Base-by-base conservation (phyloP, 345 rosid species). In the Isatis tinctoria region DNA sequence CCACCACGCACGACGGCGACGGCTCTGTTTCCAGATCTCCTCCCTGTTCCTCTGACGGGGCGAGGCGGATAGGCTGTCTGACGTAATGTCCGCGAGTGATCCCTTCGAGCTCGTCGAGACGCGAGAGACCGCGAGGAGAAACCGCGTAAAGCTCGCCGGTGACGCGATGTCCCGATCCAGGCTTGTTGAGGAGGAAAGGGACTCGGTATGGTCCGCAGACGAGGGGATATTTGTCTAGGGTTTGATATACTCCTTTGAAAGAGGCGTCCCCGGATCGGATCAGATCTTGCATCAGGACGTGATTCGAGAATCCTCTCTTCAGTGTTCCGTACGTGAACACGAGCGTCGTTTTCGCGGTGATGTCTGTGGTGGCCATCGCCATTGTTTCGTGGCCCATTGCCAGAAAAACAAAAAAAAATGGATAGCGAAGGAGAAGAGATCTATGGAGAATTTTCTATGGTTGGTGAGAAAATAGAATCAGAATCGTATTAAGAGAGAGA, bases 141-240 rank as follows among this genome's bases (percentile, higher is more conserved):
- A 92, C 93, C 16, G 92, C 85, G 84, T 92, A 92, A 37, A 92
- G 66, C 83, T 92, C 97, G 3, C 97, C 97, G 18, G 83, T 65
- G 9, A 92, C 90, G 6, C 54, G 81, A 32, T 83, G 79, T 0
- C 93, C 96, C 1, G 81, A 49, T 2, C 89, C 92, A 10, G 90
- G 89, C 33, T 89, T 74, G 77, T 92, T 79, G 74, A 92, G 87
- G 74, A 92, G 97, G 82, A 92, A 92, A 10, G 97, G 97, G 27
- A 92, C 97, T 4, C 84, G 56, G 77, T 85, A 92, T 0, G 97
- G 97, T 45, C 97, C 97, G 74, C 97, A 92, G 3, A 92, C 97
- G 20, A 92, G 89, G 2, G 97, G 97, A 59, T 79, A 86, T 0
- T 40, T 70, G 5, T 83, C 83, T 0, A 45, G 13, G 53, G 96